A percentile compares a stretch with the other conserved stretches of the same genome.
Evolutionary conservation across 169 alveolate species (phyloP).

Genomic region (Theileria annulata): DNA sequence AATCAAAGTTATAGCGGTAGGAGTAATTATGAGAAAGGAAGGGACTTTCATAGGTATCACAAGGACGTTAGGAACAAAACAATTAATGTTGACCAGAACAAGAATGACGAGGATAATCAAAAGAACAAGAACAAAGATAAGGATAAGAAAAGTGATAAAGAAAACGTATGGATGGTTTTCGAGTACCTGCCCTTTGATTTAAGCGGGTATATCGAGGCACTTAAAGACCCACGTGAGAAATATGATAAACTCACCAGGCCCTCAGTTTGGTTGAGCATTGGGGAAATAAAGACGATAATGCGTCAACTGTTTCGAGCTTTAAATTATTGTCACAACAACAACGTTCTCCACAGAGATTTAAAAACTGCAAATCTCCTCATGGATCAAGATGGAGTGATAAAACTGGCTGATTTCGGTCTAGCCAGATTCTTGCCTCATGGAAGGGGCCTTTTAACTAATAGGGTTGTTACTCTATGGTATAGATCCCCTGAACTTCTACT

Average conservation of each 20-base stretch:
- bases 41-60: not conserved
- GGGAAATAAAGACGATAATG: constrained; percentile 81
- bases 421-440: constrained; percentile 83
- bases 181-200: constrained; percentile 84
- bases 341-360: constrained; percentile 86
- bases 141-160: constrained; percentile 15
- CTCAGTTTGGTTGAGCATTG: constrained; percentile 70
- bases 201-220: constrained; percentile 82
- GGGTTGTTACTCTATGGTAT: constrained; percentile 96
- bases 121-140: not conserved
- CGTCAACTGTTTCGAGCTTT: constrained; percentile 83
- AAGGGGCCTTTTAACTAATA: constrained; percentile 85
- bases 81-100: not conserved
- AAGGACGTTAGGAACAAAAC: not conserved
- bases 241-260: constrained; percentile 67
- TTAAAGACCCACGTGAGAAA: constrained; percentile 43
- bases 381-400: constrained; percentile 88
- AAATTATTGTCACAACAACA: constrained; percentile 85
- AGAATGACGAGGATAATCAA: not conserved
- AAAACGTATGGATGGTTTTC: constrained; percentile 84
- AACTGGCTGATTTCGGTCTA: constrained; percentile 95
- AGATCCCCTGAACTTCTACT: constrained; percentile 96
- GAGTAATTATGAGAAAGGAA: not conserved
- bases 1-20: not conserved
- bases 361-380: constrained; percentile 90